phyloP scores from a whole-genome alignment of 202 grass and related monocot species.

The Miscanthus sacchariflorus region DNA sequence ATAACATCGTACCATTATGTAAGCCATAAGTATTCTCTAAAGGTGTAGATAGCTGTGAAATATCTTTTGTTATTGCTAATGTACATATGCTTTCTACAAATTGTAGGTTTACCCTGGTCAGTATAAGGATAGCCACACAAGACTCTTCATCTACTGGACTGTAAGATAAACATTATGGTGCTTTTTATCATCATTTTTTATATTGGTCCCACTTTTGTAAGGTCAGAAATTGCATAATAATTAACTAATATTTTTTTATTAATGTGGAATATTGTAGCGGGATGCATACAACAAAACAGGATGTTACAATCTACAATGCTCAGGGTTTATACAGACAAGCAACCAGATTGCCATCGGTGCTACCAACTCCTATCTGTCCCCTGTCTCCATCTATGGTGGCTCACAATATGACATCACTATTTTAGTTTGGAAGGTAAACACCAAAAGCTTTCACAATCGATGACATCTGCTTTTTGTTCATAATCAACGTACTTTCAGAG shows the following conservation, averaged over 20 bases:
- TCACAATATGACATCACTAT: conserved; percentile 58
- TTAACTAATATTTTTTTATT: background rate
- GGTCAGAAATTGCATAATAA: background rate
- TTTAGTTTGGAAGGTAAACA: no score
- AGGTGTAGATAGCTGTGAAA: background rate
- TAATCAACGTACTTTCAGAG: no score
- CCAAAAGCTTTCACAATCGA: no score
- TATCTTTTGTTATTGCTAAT: background rate
- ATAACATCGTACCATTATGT: background rate
- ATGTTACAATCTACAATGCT: conserved; percentile 42
- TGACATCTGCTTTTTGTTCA: no score
- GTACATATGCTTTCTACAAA: background rate
- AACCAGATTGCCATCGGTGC: conserved; percentile 84
- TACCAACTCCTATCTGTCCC: conserved; percentile 57
- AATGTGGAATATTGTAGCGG: conserved; percentile 52
- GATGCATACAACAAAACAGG: conserved; percentile 90
- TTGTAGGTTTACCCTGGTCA: conserved; percentile 73
- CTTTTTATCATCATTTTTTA: conserved; percentile 9
- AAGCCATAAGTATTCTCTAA: background rate
- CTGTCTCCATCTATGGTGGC: conserved; percentile 69
- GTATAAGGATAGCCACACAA: conserved; percentile 81
- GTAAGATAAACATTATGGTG: conserved; percentile 60
- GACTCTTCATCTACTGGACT: conserved; percentile 89
- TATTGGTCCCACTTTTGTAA: conserved; percentile 47
- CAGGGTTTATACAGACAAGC: conserved; percentile 8